Percentiles rank a stretch among this genome's conserved stretches.
phyloP scores from a whole-genome alignment of 441 rosid species.

The Gossypium trilobum region DNA sequence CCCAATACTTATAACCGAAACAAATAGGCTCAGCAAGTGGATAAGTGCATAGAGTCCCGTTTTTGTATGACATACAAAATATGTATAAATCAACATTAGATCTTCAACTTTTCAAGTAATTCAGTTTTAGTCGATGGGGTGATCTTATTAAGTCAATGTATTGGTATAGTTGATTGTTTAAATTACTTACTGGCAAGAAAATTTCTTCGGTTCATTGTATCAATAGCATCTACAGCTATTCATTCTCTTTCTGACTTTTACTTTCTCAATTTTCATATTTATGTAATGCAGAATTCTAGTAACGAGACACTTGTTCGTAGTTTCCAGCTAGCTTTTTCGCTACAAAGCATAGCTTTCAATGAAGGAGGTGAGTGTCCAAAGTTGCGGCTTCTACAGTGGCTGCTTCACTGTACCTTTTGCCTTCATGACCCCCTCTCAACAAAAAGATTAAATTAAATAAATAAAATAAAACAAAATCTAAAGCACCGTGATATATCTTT shows the following conservation, averaged over 20 bases:
- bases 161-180: neutral
- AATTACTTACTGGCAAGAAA: neutral
- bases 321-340: slow-evolving; percentile 86
- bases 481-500: neutral
- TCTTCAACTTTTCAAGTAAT: too few relatives aligned
- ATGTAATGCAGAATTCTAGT: slow-evolving; percentile 67
- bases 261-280: slow-evolving; percentile 8
- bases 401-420: neutral
- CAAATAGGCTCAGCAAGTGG: neutral
- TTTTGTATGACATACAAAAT: neutral
- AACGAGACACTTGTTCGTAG: slow-evolving; percentile 63
- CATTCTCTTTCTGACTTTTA: neutral
- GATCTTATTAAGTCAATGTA: neutral
- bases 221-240: neutral
- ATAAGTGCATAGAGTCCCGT: neutral
- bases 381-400: neutral
- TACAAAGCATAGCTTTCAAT: slow-evolving; percentile 58
- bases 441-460: neutral
- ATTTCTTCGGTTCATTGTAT: neutral
- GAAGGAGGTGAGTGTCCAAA: slow-evolving; percentile 52
- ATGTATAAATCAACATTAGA: neutral
- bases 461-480: neutral
- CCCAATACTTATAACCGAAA: neutral
- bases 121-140: too few relatives aligned
- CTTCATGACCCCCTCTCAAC: neutral